Evolutionary conservation across 371 early-diverging fungal species (phyloP), one percentile per base, ranked within the genome.

Genomic region (Rhizopus sp.): DNA sequence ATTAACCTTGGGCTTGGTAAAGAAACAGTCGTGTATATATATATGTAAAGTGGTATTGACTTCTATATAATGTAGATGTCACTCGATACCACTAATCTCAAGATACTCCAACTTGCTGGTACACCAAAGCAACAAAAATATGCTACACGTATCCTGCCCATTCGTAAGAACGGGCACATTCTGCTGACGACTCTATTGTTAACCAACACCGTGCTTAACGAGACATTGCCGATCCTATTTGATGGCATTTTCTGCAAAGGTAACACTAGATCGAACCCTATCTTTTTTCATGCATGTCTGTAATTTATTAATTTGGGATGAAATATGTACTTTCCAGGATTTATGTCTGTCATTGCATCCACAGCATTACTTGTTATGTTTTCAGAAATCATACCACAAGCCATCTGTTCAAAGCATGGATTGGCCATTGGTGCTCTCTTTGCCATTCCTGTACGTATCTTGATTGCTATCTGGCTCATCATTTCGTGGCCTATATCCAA

Each of bases 331-430:
- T 34, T 3, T 40, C 10, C 50, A 77, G 91, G 92, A 1, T 79
- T 83, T 46, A 66, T 78, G 23, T 93, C 94, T 5, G 84, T 94
- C 31, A 68, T 94, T 23, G 78, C 80, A 1, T 93, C 93, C 1
- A 92, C 92, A 0, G 85, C 74, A 1, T 62, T 92, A 1, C 81
- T 94, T 41, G 88, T 94, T 4, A 59, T 93, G 15, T 94, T 93
- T 71, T 90, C 93, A 45, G 94, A 94, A 74, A 89, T 93, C 57
- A 85, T 93, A 41, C 94, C 94, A 32, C 92, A 93, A 56, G 89
- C 94, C 4, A 74, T 93, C 6, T 93, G 91, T 56, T 86, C 91
- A 7, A 77, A 89, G 5, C 85, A 93, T 57, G 92, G 93, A 2
- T 73, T 93, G 41, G 82, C 83, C 4, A 84, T 93, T 10, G 94